These are phyloP conservation scores for Ogataea degrootiae DNA, from an alignment of 805 yeast genomes.

Conservation along the genomic window DNA sequence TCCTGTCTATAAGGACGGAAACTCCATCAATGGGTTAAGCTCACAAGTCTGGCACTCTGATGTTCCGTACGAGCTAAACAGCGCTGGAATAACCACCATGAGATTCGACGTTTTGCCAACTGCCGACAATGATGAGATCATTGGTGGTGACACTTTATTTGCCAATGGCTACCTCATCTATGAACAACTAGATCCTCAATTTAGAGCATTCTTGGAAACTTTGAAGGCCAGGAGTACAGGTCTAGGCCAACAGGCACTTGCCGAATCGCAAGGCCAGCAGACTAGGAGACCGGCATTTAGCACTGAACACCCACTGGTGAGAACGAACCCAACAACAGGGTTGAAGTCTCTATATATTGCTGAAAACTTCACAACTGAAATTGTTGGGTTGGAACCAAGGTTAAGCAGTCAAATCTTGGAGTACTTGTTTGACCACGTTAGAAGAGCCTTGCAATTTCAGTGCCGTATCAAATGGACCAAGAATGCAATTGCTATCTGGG, in stretches of 20 bases:
- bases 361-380: constrained; percentile 42
- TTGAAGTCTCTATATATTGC: constrained; percentile 51
- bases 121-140: constrained; percentile 11
- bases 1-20: constrained; percentile 32
- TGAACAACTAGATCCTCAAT: constrained; percentile 58
- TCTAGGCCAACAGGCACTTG: constrained; percentile 42
- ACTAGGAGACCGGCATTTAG: constrained; percentile 43
- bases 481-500: constrained; percentile 52
- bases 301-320: constrained; percentile 52
- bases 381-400: constrained; percentile 44
- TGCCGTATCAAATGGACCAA: constrained; percentile 46
- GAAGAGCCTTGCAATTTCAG: constrained; percentile 46
- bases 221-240: constrained; percentile 60
- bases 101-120: constrained; percentile 47
- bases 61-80: constrained; percentile 64
- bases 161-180: constrained; percentile 64
- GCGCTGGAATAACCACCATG: constrained; percentile 64
- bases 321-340: constrained; percentile 60
- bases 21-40: constrained; percentile 30
- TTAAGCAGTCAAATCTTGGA: constrained; percentile 42
- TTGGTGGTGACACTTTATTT: constrained; percentile 69
- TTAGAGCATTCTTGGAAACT: constrained; percentile 51
- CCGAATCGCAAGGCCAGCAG: constrained; percentile 36
- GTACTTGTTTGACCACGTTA: constrained; percentile 38
- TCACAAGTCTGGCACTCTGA: constrained; percentile 60